These are phyloP conservation scores for Termitomyces sp. DNA, from an alignment of 768 basidiomycete species.

Conservation along the genomic window DNA sequence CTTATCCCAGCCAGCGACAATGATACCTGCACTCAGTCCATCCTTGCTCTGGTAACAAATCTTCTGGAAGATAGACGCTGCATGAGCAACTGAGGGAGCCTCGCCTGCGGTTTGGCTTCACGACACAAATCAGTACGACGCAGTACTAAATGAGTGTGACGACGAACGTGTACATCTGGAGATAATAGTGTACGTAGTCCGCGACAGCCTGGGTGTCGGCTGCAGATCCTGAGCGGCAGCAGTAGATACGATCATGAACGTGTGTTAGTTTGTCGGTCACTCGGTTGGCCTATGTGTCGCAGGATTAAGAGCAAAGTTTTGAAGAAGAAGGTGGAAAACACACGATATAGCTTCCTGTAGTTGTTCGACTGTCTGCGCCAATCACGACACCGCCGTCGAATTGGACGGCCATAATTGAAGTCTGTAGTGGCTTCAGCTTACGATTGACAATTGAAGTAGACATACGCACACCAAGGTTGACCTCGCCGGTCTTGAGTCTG, in stretches of 20 bases:
- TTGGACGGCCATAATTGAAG: slow-evolving; percentile 99
- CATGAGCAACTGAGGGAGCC: slow-evolving; percentile 75
- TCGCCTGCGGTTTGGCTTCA: slow-evolving; percentile 53
- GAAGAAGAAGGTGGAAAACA: slow-evolving; percentile 19
- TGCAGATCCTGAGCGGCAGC: slow-evolving; percentile 97
- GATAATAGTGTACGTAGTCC: slow-evolving; percentile 80
- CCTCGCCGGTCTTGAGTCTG: slow-evolving; percentile 90
- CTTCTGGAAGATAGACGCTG: slow-evolving; percentile 81
- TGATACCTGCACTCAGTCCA: slow-evolving; percentile 84
- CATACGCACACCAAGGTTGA: slow-evolving; percentile 87
- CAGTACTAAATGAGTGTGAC: neutral
- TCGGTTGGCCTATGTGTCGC: slow-evolving; percentile 73
- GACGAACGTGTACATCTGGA: slow-evolving; percentile 72
- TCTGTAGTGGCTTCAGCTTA: slow-evolving; percentile 42
- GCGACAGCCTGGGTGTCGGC: slow-evolving; percentile 98
- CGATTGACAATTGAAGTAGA: neutral
- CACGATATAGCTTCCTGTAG: slow-evolving; percentile 95
- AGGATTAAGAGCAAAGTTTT: neutral
- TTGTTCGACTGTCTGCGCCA: slow-evolving; percentile 96
- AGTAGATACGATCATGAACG: slow-evolving; percentile 97
- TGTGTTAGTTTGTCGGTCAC: slow-evolving; percentile 98
- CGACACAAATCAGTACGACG: neutral
- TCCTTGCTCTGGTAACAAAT: slow-evolving; percentile 96
- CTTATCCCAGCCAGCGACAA: slow-evolving; percentile 97
- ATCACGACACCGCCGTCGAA: slow-evolving; percentile 94